These are phyloP conservation scores for Gastroboletus turbinatus DNA, from an alignment of 1,284 basidiomycete species.

Conservation along the genomic window DNA sequence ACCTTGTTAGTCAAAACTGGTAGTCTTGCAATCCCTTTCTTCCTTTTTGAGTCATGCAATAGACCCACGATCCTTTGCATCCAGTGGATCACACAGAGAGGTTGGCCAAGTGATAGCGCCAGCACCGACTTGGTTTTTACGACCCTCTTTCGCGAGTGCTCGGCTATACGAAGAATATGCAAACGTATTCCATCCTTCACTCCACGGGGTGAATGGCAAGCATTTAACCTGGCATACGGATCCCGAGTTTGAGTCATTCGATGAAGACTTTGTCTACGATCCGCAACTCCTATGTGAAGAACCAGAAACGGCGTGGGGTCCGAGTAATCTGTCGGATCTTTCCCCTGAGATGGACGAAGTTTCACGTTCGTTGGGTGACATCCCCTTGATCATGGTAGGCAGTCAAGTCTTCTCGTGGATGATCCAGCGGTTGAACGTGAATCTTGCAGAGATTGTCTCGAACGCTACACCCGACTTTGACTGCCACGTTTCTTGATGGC, in stretches of 20 bases:
- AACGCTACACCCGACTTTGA: constrained; percentile 71
- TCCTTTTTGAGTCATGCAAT: constrained; percentile 53
- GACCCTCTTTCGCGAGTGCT: constrained; percentile 46
- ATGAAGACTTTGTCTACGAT: constrained; percentile 36
- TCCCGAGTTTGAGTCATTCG: constrained; percentile 28
- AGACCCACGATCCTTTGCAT: constrained; percentile 17
- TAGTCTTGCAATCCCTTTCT: constrained; percentile 60
- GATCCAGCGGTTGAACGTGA: constrained; percentile 15
- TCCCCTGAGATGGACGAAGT: constrained; percentile 13
- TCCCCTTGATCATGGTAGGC: constrained; percentile 27
- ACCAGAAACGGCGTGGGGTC: constrained; percentile 21
- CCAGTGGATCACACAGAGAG: constrained; percentile 11
- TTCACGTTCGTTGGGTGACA: constrained; percentile 15
- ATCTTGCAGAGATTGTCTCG: constrained; percentile 43
- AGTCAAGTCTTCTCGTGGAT: constrained; percentile 9
- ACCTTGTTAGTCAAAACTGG: constrained; percentile 55
- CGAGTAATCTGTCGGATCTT: constrained; percentile 25
- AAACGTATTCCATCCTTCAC: constrained; percentile 32
- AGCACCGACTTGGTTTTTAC: constrained; percentile 51
- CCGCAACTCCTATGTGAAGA: constrained; percentile 14
- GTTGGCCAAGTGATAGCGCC: constrained; percentile 13
- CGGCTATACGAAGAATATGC: constrained; percentile 53
- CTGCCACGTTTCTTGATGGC: constrained; percentile 82
- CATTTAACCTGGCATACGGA: constrained; percentile 34
- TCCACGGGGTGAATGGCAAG: constrained; percentile 21